Percentiles rank a stretch among this genome's conserved stretches.
These are phyloP conservation scores for Nemania sp. DNA, from an alignment of 2,329 filamentous ascomycete genomes.

Conservation along the genomic window DNA sequence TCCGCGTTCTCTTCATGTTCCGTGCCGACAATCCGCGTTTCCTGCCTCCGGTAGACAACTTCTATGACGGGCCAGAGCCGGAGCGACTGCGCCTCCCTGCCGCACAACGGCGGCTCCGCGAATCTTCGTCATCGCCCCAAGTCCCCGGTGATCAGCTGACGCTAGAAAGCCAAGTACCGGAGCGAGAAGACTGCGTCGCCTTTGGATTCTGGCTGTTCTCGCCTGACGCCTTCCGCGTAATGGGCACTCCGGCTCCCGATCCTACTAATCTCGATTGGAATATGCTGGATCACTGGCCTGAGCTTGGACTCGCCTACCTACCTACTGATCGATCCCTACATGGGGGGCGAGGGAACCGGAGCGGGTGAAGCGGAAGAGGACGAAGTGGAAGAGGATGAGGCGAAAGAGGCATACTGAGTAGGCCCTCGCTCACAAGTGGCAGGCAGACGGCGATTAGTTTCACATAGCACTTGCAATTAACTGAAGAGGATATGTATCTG, in stretches of 20 bases:
- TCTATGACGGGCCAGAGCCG: background rate
- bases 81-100: background rate
- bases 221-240: background rate
- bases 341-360: too few relatives aligned
- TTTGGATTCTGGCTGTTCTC: conserved; percentile 15
- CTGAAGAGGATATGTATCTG: too few relatives aligned
- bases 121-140: background rate
- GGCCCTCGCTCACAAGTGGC: too few relatives aligned
- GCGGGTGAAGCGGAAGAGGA: too few relatives aligned
- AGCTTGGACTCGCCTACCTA: conserved; percentile 9
- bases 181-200: background rate
- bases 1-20: conserved; percentile 8
- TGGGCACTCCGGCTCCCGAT: background rate
- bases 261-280: background rate
- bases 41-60: background rate
- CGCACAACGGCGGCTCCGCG: background rate
- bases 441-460: too few relatives aligned
- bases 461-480: too few relatives aligned
- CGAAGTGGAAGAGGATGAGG: too few relatives aligned
- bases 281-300: conserved; percentile 9
- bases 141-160: background rate
- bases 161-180: background rate
- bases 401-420: too few relatives aligned
- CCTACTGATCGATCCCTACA: background rate
- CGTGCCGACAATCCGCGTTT: conserved; percentile 7